phyloP scores from a whole-genome alignment of 495 filamentous ascomycete species.

The Lasiosphaeriaceae sp. region DNA sequence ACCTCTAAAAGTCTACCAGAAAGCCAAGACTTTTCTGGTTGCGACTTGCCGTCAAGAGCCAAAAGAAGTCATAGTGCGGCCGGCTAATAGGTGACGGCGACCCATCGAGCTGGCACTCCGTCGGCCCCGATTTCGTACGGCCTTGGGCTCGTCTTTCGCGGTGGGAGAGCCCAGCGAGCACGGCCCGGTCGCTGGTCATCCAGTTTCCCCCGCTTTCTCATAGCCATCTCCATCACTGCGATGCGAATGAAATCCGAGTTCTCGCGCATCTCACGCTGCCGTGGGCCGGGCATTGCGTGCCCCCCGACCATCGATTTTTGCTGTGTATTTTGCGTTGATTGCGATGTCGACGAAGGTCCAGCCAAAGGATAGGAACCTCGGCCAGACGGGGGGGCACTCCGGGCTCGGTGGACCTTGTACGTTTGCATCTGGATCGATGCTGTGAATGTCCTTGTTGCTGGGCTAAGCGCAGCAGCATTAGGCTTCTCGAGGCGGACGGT shows the following conservation, averaged over 20 bases:
- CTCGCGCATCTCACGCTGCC: conserved; percentile 86
- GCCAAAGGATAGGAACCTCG: conserved; percentile 25
- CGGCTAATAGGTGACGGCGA: conserved; percentile 23
- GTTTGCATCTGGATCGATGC: conserved; percentile 88
- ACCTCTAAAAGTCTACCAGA: too few species aligned
- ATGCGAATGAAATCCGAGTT: conserved; percentile 93
- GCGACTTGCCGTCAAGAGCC: too few species aligned
- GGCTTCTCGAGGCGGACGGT: conserved; percentile 61
- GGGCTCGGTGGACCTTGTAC: conserved; percentile 55
- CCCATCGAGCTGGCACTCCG: conserved; percentile 52
- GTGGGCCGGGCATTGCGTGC: conserved; percentile 46
- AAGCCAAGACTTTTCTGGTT: too few species aligned
- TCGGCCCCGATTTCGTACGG: conserved; percentile 49
- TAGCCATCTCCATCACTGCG: conserved; percentile 95
- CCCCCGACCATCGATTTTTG: conserved; percentile 25
- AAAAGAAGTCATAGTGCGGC: too few species aligned
- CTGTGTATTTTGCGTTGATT: conserved; percentile 25
- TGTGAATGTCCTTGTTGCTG: conserved; percentile 46
- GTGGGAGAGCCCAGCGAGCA: conserved; percentile 83
- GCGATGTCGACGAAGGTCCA: conserved; percentile 40
- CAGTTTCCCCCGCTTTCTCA: conserved; percentile 87
- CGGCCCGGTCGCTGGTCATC: conserved; percentile 77
- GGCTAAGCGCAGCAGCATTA: conserved; percentile 25
- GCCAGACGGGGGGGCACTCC: conserved; percentile 35
- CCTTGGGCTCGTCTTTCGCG: conserved; percentile 58